These are phyloP conservation scores for Aspergillus proliferans DNA, from an alignment of 2,329 filamentous ascomycete species.

Conservation along the genomic window DNA sequence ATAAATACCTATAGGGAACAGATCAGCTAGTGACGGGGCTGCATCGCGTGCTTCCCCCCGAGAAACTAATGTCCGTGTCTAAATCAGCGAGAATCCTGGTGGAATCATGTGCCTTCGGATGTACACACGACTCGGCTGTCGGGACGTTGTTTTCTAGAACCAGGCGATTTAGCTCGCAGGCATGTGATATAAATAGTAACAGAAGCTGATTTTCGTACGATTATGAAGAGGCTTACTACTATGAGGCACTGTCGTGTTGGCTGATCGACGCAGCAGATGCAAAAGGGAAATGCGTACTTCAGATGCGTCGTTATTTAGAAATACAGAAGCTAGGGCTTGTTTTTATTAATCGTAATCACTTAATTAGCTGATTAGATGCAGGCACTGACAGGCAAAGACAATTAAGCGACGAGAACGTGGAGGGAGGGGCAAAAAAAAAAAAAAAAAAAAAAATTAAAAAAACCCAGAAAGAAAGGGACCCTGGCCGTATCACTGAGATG, in stretches of 20 bases:
- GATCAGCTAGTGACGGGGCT: slow-evolving; percentile 15
- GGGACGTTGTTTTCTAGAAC: neutral
- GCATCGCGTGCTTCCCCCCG: slow-evolving; percentile 28
- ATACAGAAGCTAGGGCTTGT: too few species aligned
- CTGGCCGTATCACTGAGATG: neutral
- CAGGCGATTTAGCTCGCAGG: neutral
- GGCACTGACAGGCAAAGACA: too few species aligned
- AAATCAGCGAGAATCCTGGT: slow-evolving; percentile 12
- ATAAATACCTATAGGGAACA: neutral
- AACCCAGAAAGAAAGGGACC: neutral
- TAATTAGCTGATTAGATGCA: too few species aligned
- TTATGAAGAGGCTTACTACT: too few species aligned
- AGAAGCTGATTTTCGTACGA: too few species aligned
- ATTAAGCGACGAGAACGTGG: too few species aligned
- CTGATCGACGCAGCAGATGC: too few species aligned
- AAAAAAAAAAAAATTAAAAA: neutral
- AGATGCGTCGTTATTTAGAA: too few species aligned
- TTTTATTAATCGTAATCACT: too few species aligned
- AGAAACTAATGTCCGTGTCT: slow-evolving; percentile 25
- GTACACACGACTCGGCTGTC: too few species aligned
- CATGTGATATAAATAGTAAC: neutral
- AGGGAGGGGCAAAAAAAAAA: neutral
- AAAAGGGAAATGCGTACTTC: too few species aligned
- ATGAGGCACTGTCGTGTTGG: too few species aligned
- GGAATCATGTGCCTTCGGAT: neutral